Conservation (phyloP, 345 rosid species). For the Populus davidiana region DNA sequence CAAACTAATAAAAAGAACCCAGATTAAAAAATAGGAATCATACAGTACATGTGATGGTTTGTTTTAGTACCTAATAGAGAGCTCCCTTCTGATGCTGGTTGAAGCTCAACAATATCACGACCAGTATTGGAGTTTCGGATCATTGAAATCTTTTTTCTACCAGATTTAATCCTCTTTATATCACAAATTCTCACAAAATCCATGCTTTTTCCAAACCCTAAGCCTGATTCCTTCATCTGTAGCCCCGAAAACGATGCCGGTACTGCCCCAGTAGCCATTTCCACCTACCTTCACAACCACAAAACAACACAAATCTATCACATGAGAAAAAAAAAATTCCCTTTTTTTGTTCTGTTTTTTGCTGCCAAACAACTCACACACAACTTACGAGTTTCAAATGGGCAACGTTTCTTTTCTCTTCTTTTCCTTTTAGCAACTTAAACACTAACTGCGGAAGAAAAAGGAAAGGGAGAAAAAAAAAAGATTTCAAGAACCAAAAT, state of each 20-base stretch:
- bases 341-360: no score
- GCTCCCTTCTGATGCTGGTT: conserved; percentile 83
- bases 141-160: conserved; percentile 44
- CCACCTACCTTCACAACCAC: background rate
- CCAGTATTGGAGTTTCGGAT: conserved; percentile 62
- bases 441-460: background rate
- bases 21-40: no score
- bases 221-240: conserved; percentile 50
- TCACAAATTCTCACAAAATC: conserved; percentile 66
- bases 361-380: background rate
- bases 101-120: conserved; percentile 64
- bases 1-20: no score
- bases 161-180: conserved; percentile 47
- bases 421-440: no score
- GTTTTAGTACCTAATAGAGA: conserved; percentile 68
- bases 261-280: conserved; percentile 75
- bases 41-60: background rate
- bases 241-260: conserved; percentile 66
- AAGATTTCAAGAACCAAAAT: no score
- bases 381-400: no score
- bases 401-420: no score
- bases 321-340: no score
- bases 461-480: background rate
- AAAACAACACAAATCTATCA: background rate
- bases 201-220: conserved; percentile 57